A percentile compares a stretch with the other conserved stretches of the same genome.
phyloP scores from a whole-genome alignment of 805 yeast genomes.

The Candida glaebosa region DNA sequence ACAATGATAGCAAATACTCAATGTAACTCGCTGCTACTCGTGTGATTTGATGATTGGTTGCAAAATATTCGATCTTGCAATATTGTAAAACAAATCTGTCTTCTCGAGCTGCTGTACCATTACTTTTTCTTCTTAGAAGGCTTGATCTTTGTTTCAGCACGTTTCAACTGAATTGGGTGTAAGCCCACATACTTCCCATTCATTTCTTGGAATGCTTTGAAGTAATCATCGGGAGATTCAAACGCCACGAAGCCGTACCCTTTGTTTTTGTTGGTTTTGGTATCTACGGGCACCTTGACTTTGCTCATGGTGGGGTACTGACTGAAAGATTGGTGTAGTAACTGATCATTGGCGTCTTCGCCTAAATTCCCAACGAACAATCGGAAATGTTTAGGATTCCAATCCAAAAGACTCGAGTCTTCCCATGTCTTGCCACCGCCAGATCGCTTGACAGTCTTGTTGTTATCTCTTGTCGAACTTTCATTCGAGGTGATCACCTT shows the following conservation, averaged over 20 bases:
- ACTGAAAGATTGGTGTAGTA: conserved; percentile 52
- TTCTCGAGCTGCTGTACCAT: no score
- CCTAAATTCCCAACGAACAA: conserved; percentile 76
- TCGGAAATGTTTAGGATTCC: conserved; percentile 71
- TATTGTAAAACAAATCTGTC: no score
- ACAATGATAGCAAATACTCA: no score
- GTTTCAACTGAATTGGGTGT: conserved; percentile 66
- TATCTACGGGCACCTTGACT: conserved; percentile 57
- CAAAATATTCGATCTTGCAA: no score
- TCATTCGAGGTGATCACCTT: not conserved
- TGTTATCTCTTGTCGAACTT: not conserved
- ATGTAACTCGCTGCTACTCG: no score
- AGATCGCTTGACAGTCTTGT: conserved; percentile 35
- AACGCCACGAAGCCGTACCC: conserved; percentile 80
- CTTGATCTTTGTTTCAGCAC: conserved; percentile 47
- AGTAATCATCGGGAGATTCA: conserved; percentile 59
- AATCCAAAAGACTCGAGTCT: conserved; percentile 46
- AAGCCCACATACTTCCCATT: conserved; percentile 74
- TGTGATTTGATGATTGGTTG: no score
- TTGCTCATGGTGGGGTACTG: conserved; percentile 52
- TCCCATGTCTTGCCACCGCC: conserved; percentile 50
- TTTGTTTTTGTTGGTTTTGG: conserved; percentile 43
- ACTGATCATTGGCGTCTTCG: conserved; percentile 57
- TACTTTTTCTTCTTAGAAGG: conserved; percentile 13
- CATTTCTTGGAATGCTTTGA: conserved; percentile 69